These are phyloP conservation scores for Linnemannia exigua DNA, from an alignment of 192 early-diverging fungal species.

Conservation along the genomic window DNA sequence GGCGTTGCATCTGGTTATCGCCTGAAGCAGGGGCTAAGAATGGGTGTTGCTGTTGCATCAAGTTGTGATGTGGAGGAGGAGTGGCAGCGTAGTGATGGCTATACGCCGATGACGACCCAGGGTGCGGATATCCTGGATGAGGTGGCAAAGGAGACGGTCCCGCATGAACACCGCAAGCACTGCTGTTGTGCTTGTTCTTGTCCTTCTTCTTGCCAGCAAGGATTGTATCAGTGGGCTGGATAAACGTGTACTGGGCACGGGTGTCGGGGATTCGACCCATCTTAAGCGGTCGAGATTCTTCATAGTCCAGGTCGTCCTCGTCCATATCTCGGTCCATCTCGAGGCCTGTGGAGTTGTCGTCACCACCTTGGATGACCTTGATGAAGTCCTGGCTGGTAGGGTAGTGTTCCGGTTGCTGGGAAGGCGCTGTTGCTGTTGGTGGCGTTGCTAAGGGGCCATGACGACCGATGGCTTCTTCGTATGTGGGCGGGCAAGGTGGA, in stretches of 20 bases:
- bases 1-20: background rate
- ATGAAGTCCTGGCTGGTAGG: constrained; percentile 3
- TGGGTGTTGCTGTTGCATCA: background rate
- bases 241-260: constrained; percentile 41
- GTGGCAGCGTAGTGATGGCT: background rate
- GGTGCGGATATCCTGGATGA: background rate
- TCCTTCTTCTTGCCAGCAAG: background rate
- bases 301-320: constrained; percentile 45
- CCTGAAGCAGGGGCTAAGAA: background rate
- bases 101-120: background rate
- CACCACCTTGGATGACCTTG: background rate
- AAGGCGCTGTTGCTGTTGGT: background rate
- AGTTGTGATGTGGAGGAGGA: background rate
- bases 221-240: constrained; percentile 38
- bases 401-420: background rate
- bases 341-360: background rate
- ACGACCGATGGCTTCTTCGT: constrained; percentile 29
- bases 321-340: constrained; percentile 15
- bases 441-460: background rate
- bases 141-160: background rate
- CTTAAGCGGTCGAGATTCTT: constrained; percentile 44
- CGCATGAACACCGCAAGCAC: background rate
- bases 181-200: background rate
- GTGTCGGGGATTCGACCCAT: constrained; percentile 33
- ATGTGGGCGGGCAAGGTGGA: constrained; percentile 17